Base-by-base conservation (phyloP, 2,329 filamentous ascomycete genomes). In the Penicillium griseofulvum region DNA sequence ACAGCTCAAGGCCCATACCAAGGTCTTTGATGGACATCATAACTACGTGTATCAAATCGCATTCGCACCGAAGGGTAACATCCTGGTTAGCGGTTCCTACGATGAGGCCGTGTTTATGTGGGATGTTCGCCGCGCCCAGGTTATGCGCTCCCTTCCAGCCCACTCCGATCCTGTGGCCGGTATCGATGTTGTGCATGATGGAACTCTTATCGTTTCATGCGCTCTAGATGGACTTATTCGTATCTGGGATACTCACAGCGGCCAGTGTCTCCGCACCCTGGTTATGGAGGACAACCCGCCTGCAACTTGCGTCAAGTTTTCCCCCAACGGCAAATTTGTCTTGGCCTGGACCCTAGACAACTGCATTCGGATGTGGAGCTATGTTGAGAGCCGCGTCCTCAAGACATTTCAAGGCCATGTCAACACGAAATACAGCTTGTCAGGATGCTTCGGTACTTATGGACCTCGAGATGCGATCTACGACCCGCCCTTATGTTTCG, bases 51-150 rank as follows among this genome's bases (percentile, higher is more conserved):
- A 96, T 75, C 91, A 88, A 48, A 80, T 99, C 33, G 91, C 92
- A 6, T 97, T 97, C 73, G 93, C 90, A n/a, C 94, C 94, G 1
- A 97, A 97, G 73, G 94, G 94, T 24, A 99, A 99, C 69, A 96
- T 97, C 70, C 83, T 99, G 33, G 94, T 92, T 16, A 95, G 90
- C 62, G 94, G 94, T 12, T 95, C 90, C 61, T 97, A 97, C 74
- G 94, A 99, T 64, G 94, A 99, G 78, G 94, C 94, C 5, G 91
- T 99, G 0, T 97, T 96, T 62, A 76, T 99, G 5, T 99, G 94
- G 94, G 94, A 99, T 72, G 90, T 97, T 14, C 83, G 94, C 14
- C 90, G 91, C 0, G 92, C 91, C 0, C 81, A 88, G 22, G 80
- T 94, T 33, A 96, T 99, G 91, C 84, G 91, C 52, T 92, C 88